phyloP scores from a whole-genome alignment of 768 basidiomycete species.

The Tubosaeta sp. region DNA sequence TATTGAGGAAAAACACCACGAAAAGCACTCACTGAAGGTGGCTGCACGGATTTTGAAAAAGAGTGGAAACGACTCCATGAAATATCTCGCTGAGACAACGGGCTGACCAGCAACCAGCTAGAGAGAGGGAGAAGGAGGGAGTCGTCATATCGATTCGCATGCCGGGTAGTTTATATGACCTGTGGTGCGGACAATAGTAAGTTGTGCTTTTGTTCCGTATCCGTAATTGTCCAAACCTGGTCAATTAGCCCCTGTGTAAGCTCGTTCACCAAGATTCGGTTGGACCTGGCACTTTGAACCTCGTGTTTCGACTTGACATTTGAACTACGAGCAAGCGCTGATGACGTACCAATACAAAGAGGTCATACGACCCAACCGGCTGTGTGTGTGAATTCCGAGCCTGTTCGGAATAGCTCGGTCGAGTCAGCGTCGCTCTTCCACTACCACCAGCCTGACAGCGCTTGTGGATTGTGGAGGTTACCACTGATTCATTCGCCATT shows the following conservation, averaged over 20 bases:
- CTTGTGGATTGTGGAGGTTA: not conserved
- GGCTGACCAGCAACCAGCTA: conserved; percentile 20
- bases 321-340: not conserved
- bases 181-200: conserved; percentile 13
- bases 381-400: not conserved
- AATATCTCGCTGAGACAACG: conserved; percentile 21
- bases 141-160: not conserved
- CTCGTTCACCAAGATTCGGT: not conserved
- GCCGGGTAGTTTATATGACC: conserved; percentile 5
- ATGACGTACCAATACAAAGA: not conserved
- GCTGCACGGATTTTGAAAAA: conserved; percentile 29
- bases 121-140: conserved; percentile 7
- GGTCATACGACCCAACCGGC: too few relatives aligned
- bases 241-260: conserved; percentile 16
- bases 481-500: not conserved
- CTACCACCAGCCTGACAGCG: not conserved
- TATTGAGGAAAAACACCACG: not conserved
- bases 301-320: not conserved
- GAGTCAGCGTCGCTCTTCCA: not conserved
- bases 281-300: not conserved
- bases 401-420: not conserved
- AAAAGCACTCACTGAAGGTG: conserved; percentile 24
- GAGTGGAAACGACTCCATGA: conserved; percentile 28
- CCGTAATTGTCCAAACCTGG: not conserved
- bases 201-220: conserved; percentile 21